phyloP scores from a whole-genome alignment of 306 rosid species.

The barrel medic (Medicago truncatula) region DNA sequence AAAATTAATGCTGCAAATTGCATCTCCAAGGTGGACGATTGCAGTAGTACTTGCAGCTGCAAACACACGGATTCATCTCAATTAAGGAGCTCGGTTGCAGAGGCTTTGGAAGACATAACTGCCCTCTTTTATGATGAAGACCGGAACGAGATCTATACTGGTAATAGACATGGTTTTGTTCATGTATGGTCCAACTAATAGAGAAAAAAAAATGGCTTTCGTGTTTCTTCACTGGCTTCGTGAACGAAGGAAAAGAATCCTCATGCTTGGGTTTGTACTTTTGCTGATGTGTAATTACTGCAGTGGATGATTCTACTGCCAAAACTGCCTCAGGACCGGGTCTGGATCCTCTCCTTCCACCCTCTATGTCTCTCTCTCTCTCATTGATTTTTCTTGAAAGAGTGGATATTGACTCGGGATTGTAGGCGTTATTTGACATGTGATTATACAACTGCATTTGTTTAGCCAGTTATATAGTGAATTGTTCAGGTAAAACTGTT shows the following conservation, averaged over 20 bases:
- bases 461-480: constrained; percentile 27
- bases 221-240: constrained; percentile 22
- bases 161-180: constrained; percentile 81
- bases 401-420: too few relatives aligned
- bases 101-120: constrained; percentile 90
- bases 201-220: background rate
- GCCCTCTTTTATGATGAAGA: constrained; percentile 94
- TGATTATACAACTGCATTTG: constrained; percentile 23
- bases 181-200: constrained; percentile 93
- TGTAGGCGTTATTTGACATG: constrained; percentile 37
- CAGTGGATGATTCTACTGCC: constrained; percentile 35
- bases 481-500: background rate
- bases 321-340: constrained; percentile 21
- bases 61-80: constrained; percentile 49
- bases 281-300: constrained; percentile 28
- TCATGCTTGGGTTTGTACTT: constrained; percentile 1
- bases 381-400: too few relatives aligned
- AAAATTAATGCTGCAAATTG: constrained; percentile 69
- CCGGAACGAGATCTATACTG: constrained; percentile 87
- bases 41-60: constrained; percentile 56
- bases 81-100: constrained; percentile 74
- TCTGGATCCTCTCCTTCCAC: too few relatives aligned
- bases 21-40: constrained; percentile 42
- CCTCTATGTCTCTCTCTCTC: too few relatives aligned
- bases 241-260: constrained; percentile 14